phyloP scores from a whole-genome alignment of 2,329 filamentous ascomycete genomes.

The Aquanectria penicillioides region DNA sequence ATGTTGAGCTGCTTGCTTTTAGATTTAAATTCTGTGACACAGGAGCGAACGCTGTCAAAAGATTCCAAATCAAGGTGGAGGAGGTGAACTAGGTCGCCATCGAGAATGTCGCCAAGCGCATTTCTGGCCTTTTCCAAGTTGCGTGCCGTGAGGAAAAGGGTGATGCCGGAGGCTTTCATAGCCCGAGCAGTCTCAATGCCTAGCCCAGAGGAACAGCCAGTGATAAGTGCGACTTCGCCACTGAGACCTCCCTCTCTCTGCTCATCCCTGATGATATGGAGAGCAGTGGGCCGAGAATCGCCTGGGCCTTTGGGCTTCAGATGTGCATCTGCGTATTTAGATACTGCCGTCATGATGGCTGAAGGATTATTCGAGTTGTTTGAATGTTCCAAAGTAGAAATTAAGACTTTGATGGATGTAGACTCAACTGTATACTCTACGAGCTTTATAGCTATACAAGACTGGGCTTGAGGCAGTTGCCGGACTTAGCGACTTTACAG shows the following conservation, averaged over 20 bases:
- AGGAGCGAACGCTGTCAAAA: conserved; percentile 37
- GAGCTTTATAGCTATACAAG: too few relatives aligned
- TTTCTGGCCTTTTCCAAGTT: conserved; percentile 36
- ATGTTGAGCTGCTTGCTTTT: conserved; percentile 41
- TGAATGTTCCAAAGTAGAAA: not conserved
- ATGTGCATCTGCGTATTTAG: conserved; percentile 20
- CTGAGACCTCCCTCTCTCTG: conserved; percentile 43
- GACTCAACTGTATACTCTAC: too few relatives aligned
- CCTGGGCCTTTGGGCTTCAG: conserved; percentile 45
- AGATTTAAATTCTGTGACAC: conserved; percentile 30
- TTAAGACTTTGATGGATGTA: too few relatives aligned
- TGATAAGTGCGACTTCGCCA: conserved; percentile 54
- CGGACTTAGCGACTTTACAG: not conserved
- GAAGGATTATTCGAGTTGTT: not conserved
- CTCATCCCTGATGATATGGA: conserved; percentile 52
- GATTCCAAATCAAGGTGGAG: conserved; percentile 41
- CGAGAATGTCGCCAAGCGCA: conserved; percentile 29
- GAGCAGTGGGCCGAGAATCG: conserved; percentile 52
- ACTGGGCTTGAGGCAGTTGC: too few relatives aligned
- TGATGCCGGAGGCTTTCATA: conserved; percentile 49
- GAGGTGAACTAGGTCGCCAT: conserved; percentile 27
- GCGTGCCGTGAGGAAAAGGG: conserved; percentile 38
- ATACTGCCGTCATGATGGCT: not conserved
- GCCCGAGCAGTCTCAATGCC: conserved; percentile 57
- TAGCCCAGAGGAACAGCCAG: conserved; percentile 55